Conservation (phyloP, 208 protist species). For the Porcisia deanei region DNA sequence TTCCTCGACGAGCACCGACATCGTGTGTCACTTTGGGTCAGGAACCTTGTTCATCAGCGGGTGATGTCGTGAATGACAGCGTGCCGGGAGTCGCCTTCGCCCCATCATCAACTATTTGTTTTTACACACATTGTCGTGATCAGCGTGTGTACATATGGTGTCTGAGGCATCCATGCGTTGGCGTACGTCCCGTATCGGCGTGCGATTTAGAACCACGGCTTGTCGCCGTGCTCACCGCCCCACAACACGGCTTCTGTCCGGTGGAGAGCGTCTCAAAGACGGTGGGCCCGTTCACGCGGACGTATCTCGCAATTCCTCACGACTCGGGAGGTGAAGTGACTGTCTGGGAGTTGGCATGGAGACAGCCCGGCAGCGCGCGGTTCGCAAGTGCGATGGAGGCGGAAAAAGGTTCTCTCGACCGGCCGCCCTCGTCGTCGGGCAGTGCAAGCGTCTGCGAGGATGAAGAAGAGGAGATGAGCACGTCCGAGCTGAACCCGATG, state of each 20-base stretch:
- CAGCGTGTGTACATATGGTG: slow-evolving; percentile 73
- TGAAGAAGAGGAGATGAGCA: slow-evolving; percentile 13
- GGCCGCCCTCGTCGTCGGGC: background rate
- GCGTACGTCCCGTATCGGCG: background rate
- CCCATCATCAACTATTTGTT: slow-evolving; percentile 21
- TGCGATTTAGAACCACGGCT: slow-evolving; percentile 18
- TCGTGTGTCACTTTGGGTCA: background rate
- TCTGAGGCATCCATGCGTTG: background rate
- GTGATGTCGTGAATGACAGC: background rate
- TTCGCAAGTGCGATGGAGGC: background rate
- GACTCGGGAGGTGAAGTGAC: slow-evolving; percentile 54
- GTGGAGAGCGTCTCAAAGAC: slow-evolving; percentile 28
- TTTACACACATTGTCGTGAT: slow-evolving; percentile 86
- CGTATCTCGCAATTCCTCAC: slow-evolving; percentile 52
- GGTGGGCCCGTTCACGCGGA: slow-evolving; percentile 1
- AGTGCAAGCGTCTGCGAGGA: background rate
- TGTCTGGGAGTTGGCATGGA: slow-evolving; percentile 25
- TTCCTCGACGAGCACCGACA: slow-evolving; percentile 12
- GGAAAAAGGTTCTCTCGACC: background rate
- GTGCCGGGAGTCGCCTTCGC: background rate
- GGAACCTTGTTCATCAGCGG: background rate
- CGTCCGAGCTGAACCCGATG: slow-evolving; percentile 34
- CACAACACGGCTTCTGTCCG: slow-evolving; percentile 75
- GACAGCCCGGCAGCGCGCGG: background rate
- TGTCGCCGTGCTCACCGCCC: slow-evolving; percentile 49